Conservation (phyloP, 345 rosid genomes). For the Citrus glauca region DNA sequence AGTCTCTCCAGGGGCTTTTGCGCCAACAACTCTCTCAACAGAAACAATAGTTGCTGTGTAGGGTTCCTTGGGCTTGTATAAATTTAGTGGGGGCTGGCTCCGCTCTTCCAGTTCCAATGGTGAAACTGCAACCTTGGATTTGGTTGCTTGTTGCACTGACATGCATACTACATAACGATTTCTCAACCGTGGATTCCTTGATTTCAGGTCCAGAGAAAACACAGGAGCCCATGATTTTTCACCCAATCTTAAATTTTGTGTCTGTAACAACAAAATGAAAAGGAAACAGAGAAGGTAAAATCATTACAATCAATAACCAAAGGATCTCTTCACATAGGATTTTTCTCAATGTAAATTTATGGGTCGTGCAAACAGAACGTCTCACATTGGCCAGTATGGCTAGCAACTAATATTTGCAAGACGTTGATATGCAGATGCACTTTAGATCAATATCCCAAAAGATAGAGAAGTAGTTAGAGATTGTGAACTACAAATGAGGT, state of each 20-base stretch:
- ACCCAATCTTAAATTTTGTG: slow-evolving; percentile 46
- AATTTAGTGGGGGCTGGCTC: slow-evolving; percentile 71
- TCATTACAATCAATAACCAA: not conserved
- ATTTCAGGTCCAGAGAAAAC: slow-evolving; percentile 40
- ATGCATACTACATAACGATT: slow-evolving; percentile 47
- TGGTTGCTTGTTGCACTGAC: slow-evolving; percentile 87
- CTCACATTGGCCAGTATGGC: not conserved
- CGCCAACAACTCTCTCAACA: slow-evolving; percentile 89
- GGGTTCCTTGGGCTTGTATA: slow-evolving; percentile 83
- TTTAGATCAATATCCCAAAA: not conserved
- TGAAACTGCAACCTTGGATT: slow-evolving; percentile 65
- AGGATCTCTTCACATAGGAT: not conserved
- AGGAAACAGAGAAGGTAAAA: not conserved
- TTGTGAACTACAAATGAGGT: not conserved
- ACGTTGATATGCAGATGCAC: not conserved
- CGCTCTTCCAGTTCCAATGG: slow-evolving; percentile 74
- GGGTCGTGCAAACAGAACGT: not conserved
- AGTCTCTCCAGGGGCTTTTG: slow-evolving; percentile 95
- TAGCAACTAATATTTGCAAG: not conserved
- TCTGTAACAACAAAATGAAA: slow-evolving; percentile 38
- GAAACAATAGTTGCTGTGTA: slow-evolving; percentile 90
- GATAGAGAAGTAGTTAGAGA: not conserved
- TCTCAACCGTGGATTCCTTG: slow-evolving; percentile 28
- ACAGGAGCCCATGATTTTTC: slow-evolving; percentile 51
- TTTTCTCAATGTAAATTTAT: not conserved